Base-by-base conservation (phyloP, 2,329 filamentous ascomycete species). In the Falciphora oryzae region DNA sequence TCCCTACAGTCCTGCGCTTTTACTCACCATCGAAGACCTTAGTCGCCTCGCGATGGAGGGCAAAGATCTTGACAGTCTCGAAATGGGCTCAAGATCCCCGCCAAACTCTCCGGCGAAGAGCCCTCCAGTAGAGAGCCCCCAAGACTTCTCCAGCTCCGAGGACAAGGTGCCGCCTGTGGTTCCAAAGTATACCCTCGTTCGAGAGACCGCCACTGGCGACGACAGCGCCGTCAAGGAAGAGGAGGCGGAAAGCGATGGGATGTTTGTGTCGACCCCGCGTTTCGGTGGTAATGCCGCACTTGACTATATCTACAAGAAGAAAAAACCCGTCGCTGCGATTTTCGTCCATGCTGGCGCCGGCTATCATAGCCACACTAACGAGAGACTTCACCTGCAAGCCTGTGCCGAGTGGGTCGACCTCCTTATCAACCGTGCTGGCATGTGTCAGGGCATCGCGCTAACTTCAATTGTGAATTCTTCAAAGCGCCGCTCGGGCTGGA, bases 301-400 rank as follows among this genome's bases (percentile, higher is more conserved):
- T 25, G 62, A 63, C 25, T 28, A 16, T 13, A 50, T 63, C 25
- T 59, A 44, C 18, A 61, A 56, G 50, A 61, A 57, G 10, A 68
- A 66, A 27, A 65, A 56, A 0, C 69, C 69, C 5, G 63, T 71
- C 18, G 69, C 78, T 65, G 93, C 92, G 66, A 94, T 99, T 63
- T 98, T 97, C 75, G 89, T 99, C 59, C 95, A 99, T 76, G 95
- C 94, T 53, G 95, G 95, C 44, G 95, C 95, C 22, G 95, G 95
- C 4, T 99, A 92, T 71, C 95, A 99, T 75, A 97, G 93, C 73
- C 81, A 85, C 29, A 85, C 90, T 66, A 98, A 98, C 73, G 93
- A 99, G 74, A 81, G 83, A 65, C 82, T 91, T 53, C 95, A 99
- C 73, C 84, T 99, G 13, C 83, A 89, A 71, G 93, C 93, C 57